These are phyloP conservation scores for Exophiala viscosa DNA, from an alignment of 2,329 filamentous ascomycete species.

Conservation along the genomic window DNA sequence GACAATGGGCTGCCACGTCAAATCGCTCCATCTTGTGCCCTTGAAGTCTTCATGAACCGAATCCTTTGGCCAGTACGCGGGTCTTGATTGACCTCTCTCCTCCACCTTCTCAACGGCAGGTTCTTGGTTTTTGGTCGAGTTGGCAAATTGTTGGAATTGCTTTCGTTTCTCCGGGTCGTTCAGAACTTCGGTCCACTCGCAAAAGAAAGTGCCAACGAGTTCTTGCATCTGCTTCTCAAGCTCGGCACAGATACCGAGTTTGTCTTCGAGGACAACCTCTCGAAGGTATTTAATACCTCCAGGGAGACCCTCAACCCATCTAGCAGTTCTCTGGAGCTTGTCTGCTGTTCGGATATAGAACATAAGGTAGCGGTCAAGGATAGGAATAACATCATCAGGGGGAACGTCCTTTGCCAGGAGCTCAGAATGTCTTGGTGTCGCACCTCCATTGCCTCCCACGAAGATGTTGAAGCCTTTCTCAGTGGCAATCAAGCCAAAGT, in stretches of 20 bases:
- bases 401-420: constrained; percentile 82
- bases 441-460: constrained; percentile 83
- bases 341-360: constrained; percentile 94
- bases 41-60: constrained; percentile 68
- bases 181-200: constrained; percentile 86
- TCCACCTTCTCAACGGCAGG: constrained; percentile 63
- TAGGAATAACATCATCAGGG: constrained; percentile 74
- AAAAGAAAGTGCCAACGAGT: constrained; percentile 78
- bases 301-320: constrained; percentile 80
- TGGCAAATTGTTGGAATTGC: constrained; percentile 78
- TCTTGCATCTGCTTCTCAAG: constrained; percentile 86
- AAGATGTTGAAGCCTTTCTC: constrained; percentile 94
- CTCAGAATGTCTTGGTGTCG: constrained; percentile 76
- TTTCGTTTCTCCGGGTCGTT: constrained; percentile 63
- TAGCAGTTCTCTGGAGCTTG: constrained; percentile 80
- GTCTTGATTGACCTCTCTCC: constrained; percentile 70
- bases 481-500: constrained; percentile 87
- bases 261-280: constrained; percentile 79
- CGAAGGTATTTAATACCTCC: constrained; percentile 80
- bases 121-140: constrained; percentile 68
- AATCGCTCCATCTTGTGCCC: constrained; percentile 59
- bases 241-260: constrained; percentile 76
- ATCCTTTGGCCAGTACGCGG: constrained; percentile 72
- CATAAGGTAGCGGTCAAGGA: constrained; percentile 84
- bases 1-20: constrained; percentile 78